Percentiles rank a stretch among this genome's conserved stretches.
Evolutionary conservation across 805 yeast species (phyloP).

Genomic region (Yarrowia sp.): DNA sequence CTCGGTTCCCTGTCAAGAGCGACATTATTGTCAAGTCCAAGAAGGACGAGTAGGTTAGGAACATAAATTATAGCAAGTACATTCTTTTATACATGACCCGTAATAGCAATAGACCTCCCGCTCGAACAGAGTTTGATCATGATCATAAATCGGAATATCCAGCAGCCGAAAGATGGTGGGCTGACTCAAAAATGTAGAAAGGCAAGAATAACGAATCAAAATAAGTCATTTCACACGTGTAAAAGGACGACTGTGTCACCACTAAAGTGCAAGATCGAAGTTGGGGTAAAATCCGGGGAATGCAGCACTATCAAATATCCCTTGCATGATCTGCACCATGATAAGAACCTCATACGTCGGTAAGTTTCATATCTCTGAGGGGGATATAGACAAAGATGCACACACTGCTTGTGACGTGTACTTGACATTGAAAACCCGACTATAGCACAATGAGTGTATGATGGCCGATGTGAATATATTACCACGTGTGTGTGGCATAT

Average conservation of each 20-base stretch:
- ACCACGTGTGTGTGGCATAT: no score
- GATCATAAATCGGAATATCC: neutral
- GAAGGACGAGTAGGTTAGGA: neutral
- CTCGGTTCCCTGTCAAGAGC: neutral
- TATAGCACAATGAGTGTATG: no score
- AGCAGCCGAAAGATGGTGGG: neutral
- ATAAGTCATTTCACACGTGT: no score
- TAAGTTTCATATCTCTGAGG: slow-evolving; percentile 10
- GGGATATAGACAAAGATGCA: neutral
- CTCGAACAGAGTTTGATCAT: neutral
- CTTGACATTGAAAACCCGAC: neutral
- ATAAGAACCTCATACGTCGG: neutral
- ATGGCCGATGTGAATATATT: no score
- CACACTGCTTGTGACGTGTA: neutral
- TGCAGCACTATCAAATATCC: neutral
- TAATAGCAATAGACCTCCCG: neutral
- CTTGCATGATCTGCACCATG: slow-evolving; percentile 15
- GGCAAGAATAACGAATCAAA: neutral
- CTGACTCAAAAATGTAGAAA: neutral
- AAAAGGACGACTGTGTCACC: no score
- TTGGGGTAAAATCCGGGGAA: no score
- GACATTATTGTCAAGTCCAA: slow-evolving; percentile 1
- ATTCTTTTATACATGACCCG: neutral
- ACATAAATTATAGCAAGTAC: neutral
- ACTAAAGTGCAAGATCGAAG: no score